Evolutionary conservation across 371 early-diverging fungal species (phyloP), one percentile per base, ranked within the genome.

Genomic region (Syncephalastrum racemosum): DNA sequence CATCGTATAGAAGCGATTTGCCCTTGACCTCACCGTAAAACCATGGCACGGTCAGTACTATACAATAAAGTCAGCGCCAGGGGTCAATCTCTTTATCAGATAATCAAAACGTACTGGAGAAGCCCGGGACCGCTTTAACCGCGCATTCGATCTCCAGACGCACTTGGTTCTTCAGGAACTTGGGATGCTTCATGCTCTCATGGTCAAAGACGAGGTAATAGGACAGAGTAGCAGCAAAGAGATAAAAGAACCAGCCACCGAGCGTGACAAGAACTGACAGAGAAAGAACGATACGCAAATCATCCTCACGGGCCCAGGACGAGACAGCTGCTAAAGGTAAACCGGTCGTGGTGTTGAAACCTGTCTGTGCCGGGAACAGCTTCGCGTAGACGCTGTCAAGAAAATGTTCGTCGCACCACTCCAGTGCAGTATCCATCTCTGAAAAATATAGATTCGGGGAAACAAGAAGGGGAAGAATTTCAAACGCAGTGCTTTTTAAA

Each of bases 171-270:
- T 82, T 85, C 54, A 97, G 80, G 60, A 86, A 95, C 67, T 93
- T 93, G 14, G 96, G 96, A 64, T 97, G 95, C 71, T 90, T 88
- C 82, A 87, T 85, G 14, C 88, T 89, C 36, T 84, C 82, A 60
- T 91, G 84, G 69, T 97, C 96, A 71, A 89, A 97, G n/a, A 95
- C 68, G 23, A 90, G 63, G 63, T 79, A 81, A 74, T 92, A 97
- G 27, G 91, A 88, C 22, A 90, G 59, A 5, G 81, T 65, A 1
- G 95, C 89, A 19, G 91, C 81, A 44, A 65, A 46, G 50, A 94
- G 86, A 69, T 97, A 97, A 59, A 94, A 86, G 58, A 89, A 46
- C 60, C 83, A 73, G 42, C 84, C 93, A 58, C 91, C 92, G 23
- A 90, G 27, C 45, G 82, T 77, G 36, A 90, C 85, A 39, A 91